phyloP scores from a whole-genome alignment of 176 grass and related monocot genomes.

The Triticum dicoccoides region DNA sequence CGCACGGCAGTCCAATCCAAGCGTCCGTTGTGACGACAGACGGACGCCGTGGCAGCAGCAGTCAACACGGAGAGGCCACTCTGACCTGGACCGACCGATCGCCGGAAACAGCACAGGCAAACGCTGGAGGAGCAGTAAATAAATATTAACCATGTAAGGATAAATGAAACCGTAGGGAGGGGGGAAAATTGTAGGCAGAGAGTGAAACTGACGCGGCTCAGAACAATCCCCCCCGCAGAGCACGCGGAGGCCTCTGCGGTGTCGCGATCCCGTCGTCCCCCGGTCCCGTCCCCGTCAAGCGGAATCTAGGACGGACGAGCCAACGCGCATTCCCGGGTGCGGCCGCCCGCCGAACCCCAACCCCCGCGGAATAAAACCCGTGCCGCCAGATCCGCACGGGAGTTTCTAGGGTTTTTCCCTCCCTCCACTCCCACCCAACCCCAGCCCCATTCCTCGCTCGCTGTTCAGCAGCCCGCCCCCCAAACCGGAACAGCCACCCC shows the following conservation, averaged over 20 bases:
- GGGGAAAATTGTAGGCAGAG: background rate
- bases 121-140: too few species aligned
- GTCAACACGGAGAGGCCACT: conserved; percentile 16
- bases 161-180: too few species aligned
- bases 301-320: background rate
- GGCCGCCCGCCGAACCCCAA: background rate
- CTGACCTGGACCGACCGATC: background rate
- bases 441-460: background rate
- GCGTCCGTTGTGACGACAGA: background rate
- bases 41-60: background rate
- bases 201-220: conserved; percentile 16
- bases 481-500: background rate
- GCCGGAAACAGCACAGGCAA: too few species aligned
- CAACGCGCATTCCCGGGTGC: background rate
- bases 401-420: conserved; percentile 56
- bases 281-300: background rate
- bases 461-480: background rate
- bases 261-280: background rate
- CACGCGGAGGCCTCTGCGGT: background rate
- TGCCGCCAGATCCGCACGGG: conserved; percentile 27
- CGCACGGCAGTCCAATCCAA: background rate
- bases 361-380: conserved; percentile 19
- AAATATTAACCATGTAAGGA: too few species aligned
- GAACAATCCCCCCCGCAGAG: background rate
- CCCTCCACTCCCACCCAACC: background rate